Conservation (phyloP, 306 rosid genomes). For the Hippophae gyantsensis region DNA sequence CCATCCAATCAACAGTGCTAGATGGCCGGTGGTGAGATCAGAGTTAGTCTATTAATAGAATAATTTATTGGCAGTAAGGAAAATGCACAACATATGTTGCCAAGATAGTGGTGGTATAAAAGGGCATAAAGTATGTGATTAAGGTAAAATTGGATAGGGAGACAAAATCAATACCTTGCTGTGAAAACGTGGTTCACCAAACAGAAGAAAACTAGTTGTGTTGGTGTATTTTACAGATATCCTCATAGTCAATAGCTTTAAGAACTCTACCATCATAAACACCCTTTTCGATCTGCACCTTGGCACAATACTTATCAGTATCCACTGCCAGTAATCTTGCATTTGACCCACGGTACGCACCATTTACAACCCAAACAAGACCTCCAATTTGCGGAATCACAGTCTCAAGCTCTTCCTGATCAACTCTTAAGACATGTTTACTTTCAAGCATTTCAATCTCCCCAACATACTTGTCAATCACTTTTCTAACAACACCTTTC, state of each 20-base stretch:
- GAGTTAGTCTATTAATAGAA: too few relatives aligned
- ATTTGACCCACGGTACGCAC: constrained; percentile 72
- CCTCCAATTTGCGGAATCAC: constrained; percentile 89
- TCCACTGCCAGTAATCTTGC: constrained; percentile 66
- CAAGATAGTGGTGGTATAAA: too few relatives aligned
- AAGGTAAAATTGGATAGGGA: too few relatives aligned
- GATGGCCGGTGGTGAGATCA: too few relatives aligned
- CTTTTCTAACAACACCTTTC: constrained; percentile 68
- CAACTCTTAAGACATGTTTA: constrained; percentile 84
- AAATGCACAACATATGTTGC: too few relatives aligned
- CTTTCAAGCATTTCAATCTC: constrained; percentile 79
- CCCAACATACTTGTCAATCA: constrained; percentile 76
- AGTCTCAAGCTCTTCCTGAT: constrained; percentile 77
- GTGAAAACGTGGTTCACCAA: too few relatives aligned
- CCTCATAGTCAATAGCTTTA: constrained; percentile 74
- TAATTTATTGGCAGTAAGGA: too few relatives aligned
- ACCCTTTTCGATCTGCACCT: constrained; percentile 90
- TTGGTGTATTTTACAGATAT: constrained; percentile 52
- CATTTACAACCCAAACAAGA: constrained; percentile 75
- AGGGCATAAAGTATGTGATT: too few relatives aligned
- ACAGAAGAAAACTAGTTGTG: neutral
- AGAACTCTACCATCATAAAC: constrained; percentile 79
- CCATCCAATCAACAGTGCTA: too few relatives aligned
- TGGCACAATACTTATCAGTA: constrained; percentile 57
- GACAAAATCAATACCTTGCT: too few relatives aligned